Conservation (phyloP, 2,329 filamentous ascomycete species). For the Exophiala sideris region DNA sequence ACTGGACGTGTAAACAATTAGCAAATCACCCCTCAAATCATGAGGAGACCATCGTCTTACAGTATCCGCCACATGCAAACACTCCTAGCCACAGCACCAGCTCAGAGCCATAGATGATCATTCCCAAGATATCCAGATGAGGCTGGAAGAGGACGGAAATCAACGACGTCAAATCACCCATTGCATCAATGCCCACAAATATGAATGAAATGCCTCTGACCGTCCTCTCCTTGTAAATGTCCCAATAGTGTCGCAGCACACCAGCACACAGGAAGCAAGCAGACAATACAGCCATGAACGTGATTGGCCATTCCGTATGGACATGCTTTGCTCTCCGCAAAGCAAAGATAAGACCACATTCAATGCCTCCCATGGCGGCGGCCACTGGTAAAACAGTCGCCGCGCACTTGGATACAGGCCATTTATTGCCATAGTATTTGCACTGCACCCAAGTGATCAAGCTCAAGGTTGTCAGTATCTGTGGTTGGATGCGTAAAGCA, state of each 20-base stretch:
- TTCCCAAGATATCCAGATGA: slow-evolving; percentile 57
- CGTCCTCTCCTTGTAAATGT: slow-evolving; percentile 64
- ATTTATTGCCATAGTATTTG: slow-evolving; percentile 55
- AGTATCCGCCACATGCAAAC: slow-evolving; percentile 63
- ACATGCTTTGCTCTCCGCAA: slow-evolving; percentile 46
- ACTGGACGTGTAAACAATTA: slow-evolving; percentile 14
- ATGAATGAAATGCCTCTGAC: slow-evolving; percentile 69
- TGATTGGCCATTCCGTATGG: slow-evolving; percentile 59
- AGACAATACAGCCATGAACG: slow-evolving; percentile 64
- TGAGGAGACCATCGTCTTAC: slow-evolving; percentile 30
- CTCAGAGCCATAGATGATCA: slow-evolving; percentile 66
- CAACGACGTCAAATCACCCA: slow-evolving; percentile 65
- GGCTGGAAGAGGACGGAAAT: slow-evolving; percentile 62
- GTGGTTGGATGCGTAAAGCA: slow-evolving; percentile 54
- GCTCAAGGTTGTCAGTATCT: slow-evolving; percentile 53
- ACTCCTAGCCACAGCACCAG: slow-evolving; percentile 65
- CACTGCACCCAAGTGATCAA: slow-evolving; percentile 56
- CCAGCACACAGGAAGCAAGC: slow-evolving; percentile 62
- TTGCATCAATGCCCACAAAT: slow-evolving; percentile 67
- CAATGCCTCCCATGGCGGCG: slow-evolving; percentile 56
- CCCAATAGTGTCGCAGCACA: slow-evolving; percentile 66
- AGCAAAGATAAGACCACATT: slow-evolving; percentile 59
- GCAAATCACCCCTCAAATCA: slow-evolving; percentile 1
- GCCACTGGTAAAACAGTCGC: slow-evolving; percentile 52
- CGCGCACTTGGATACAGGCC: slow-evolving; percentile 50